Evolutionary conservation across 1,284 basidiomycete species (phyloP).

Genomic region (Marasmius oreades): DNA sequence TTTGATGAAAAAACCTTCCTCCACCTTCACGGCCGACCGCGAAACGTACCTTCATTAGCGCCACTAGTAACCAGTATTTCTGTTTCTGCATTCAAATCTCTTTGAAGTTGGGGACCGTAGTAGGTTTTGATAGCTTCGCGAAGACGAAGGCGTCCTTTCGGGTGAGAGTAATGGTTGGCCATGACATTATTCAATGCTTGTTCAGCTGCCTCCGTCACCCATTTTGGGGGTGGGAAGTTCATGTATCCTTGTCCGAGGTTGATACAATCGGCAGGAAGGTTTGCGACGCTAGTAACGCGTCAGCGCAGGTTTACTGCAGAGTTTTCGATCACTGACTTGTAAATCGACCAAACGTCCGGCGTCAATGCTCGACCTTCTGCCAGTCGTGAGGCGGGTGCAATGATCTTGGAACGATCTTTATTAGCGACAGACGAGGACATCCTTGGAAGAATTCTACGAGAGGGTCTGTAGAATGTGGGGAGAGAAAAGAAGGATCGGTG

Average conservation of each 20-base stretch:
- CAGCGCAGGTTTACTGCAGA: conserved; percentile 13
- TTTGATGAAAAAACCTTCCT: background rate
- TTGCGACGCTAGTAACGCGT: conserved; percentile 58
- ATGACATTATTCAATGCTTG: conserved; percentile 66
- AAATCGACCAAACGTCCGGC: conserved; percentile 91
- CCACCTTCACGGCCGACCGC: background rate
- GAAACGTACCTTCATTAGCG: conserved; percentile 81
- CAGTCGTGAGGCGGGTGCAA: conserved; percentile 67
- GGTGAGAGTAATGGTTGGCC: conserved; percentile 89
- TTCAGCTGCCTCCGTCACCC: conserved; percentile 77
- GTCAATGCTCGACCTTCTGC: conserved; percentile 71
- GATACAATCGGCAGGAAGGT: conserved; percentile 83
- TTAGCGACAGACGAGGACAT: conserved; percentile 21
- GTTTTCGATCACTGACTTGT: conserved; percentile 60
- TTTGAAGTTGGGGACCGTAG: conserved; percentile 70
- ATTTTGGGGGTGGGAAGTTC: conserved; percentile 85
- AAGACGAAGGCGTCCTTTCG: conserved; percentile 82
- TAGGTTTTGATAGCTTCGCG: conserved; percentile 81
- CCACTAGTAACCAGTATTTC: conserved; percentile 96
- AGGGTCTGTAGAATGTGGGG: background rate
- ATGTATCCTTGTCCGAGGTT: conserved; percentile 95
- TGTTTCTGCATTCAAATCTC: conserved; percentile 77
- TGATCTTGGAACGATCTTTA: conserved; percentile 44
- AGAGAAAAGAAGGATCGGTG: background rate
- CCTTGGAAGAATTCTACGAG: background rate